phyloP scores from a whole-genome alignment of 2,329 filamentous ascomycete species.

The Colletotrichum spinosum region DNA sequence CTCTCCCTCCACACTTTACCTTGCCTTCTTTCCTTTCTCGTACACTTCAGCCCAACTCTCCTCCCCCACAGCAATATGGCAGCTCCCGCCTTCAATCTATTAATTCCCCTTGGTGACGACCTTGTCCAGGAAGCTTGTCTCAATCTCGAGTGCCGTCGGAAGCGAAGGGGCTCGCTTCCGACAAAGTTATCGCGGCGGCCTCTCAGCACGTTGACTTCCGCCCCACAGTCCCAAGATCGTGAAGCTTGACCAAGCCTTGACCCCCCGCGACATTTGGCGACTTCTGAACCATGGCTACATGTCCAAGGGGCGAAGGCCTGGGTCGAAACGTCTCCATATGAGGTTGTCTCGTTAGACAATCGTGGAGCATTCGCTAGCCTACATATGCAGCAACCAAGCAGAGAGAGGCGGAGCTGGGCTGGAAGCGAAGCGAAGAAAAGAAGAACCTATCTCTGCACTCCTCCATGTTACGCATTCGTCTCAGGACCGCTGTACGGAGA shows the following conservation, averaged over 20 bases:
- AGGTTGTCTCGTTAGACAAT: no score
- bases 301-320: not conserved
- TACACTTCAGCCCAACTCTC: conserved; percentile 8
- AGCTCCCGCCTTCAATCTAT: conserved; percentile 25
- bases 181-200: not conserved
- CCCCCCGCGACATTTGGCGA: no score
- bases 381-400: conserved; percentile 4
- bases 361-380: conserved; percentile 17
- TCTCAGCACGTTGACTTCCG: not conserved
- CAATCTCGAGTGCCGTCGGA: not conserved
- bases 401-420: conserved; percentile 1
- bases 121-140: conserved; percentile 19
- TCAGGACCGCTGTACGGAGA: conserved; percentile 12
- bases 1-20: not conserved
- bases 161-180: conserved; percentile 1
- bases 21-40: conserved; percentile 5
- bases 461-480: conserved; percentile 35
- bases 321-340: not conserved
- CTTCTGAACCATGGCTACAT: no score
- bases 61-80: conserved; percentile 24
- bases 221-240: not conserved
- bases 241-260: conserved; percentile 9
- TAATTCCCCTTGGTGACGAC: conserved; percentile 13
- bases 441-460: conserved; percentile 9
- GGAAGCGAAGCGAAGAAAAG: conserved; percentile 7